Conservation (phyloP, 2,329 filamentous ascomycete species). For the Zymoseptoria crescenta region DNA sequence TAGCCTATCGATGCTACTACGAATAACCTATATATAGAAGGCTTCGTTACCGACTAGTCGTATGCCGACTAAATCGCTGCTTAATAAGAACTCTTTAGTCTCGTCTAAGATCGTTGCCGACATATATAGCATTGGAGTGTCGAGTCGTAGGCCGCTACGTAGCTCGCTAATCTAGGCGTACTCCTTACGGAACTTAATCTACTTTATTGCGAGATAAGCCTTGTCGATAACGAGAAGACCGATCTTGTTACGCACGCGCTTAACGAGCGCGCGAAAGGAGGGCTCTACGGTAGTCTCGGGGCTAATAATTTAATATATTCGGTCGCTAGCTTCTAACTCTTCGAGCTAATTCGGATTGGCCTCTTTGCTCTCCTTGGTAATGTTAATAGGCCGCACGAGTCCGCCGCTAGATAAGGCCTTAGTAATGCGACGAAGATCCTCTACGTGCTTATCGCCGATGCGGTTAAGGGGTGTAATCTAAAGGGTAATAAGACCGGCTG, state of each 20-base stretch:
- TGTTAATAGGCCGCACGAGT: background rate
- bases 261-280: too few species aligned
- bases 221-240: background rate
- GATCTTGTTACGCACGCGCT: background rate
- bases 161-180: background rate
- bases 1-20: background rate
- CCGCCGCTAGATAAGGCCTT: background rate
- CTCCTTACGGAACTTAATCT: background rate
- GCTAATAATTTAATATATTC: background rate
- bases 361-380: background rate
- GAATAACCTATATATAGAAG: background rate
- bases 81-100: background rate
- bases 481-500: background rate
- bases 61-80: background rate
- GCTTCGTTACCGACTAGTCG: background rate
- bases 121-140: background rate
- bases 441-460: background rate
- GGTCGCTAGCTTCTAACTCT: background rate
- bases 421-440: background rate
- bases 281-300: background rate
- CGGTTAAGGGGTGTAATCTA: background rate
- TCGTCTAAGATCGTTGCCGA: background rate
- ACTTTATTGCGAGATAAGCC: background rate
- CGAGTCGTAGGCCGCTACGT: background rate
- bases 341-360: background rate